Percentiles rank a stretch among this genome's conserved stretches.
These are phyloP conservation scores for Areca catechu DNA, from an alignment of 176 grass and related monocot species.

Conservation along the genomic window DNA sequence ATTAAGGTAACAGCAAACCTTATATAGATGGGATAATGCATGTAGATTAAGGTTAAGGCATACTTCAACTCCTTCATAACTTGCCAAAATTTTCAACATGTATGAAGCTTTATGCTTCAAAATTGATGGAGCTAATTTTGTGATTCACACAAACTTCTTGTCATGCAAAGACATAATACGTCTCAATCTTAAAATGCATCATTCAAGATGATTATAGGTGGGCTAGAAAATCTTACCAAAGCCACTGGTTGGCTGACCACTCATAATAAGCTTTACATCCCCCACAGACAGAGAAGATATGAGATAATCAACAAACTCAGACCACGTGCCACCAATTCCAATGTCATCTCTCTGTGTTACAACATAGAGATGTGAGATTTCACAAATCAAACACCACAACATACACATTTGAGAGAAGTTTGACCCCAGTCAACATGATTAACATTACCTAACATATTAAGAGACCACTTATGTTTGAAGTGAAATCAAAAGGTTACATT, in stretches of 20 bases:
- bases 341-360: conserved; percentile 60
- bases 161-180: not conserved
- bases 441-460: not conserved
- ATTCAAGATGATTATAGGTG: not conserved
- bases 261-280: conserved; percentile 45
- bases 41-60: too few relatives aligned
- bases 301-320: conserved; percentile 73
- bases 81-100: too few relatives aligned
- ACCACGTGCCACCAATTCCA: conserved; percentile 73
- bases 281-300: conserved; percentile 47
- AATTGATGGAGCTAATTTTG: too few relatives aligned
- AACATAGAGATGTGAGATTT: conserved; percentile 1
- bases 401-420: not conserved
- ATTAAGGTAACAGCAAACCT: too few relatives aligned
- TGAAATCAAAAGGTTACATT: too few relatives aligned
- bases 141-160: too few relatives aligned
- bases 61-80: too few relatives aligned
- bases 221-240: not conserved
- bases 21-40: too few relatives aligned
- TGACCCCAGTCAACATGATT: not conserved
- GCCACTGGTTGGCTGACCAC: not conserved
- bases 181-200: not conserved
- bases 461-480: too few relatives aligned
- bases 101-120: too few relatives aligned
- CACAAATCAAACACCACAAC: not conserved